phyloP scores from a whole-genome alignment of 202 grass and related monocot species.

The Zoysia matrella region DNA sequence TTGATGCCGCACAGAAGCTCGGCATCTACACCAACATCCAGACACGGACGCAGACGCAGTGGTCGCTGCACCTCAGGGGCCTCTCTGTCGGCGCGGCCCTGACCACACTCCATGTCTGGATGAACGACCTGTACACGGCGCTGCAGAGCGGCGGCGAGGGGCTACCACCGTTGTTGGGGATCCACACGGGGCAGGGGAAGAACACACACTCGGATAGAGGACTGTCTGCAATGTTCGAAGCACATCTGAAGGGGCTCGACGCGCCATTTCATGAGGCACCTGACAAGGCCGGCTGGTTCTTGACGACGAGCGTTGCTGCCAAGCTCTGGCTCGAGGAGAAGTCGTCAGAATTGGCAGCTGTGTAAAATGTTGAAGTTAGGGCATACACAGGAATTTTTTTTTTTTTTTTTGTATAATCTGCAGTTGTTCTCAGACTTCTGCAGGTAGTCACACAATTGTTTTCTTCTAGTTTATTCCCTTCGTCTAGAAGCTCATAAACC shows the following conservation, averaged over 20 bases:
- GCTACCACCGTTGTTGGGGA: slow-evolving; percentile 79
- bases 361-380: slow-evolving; percentile 34
- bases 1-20: slow-evolving; percentile 65
- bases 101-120: slow-evolving; percentile 82
- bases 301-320: slow-evolving; percentile 84
- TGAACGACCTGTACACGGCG: slow-evolving; percentile 70
- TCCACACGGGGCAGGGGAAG: slow-evolving; percentile 84
- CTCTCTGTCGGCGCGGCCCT: slow-evolving; percentile 76
- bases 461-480: slow-evolving; percentile 15
- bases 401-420: slow-evolving; percentile 25
- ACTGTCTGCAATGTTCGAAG: slow-evolving; percentile 65
- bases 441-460: slow-evolving; percentile 30
- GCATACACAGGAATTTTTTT: slow-evolving; percentile 25
- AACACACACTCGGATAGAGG: slow-evolving; percentile 66
- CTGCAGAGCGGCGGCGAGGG: slow-evolving; percentile 65
- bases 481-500: slow-evolving; percentile 1
- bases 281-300: slow-evolving; percentile 85
- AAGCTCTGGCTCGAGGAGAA: slow-evolving; percentile 77
- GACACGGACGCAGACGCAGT: slow-evolving; percentile 68
- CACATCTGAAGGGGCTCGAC: slow-evolving; percentile 71
- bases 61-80: slow-evolving; percentile 84
- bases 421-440: slow-evolving; percentile 37
- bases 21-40: slow-evolving; percentile 79
- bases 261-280: slow-evolving; percentile 89
- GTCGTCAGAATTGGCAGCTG: slow-evolving; percentile 51